Conservation (phyloP, 192 early-diverging fungal species). For the Linnemannia exigua region DNA sequence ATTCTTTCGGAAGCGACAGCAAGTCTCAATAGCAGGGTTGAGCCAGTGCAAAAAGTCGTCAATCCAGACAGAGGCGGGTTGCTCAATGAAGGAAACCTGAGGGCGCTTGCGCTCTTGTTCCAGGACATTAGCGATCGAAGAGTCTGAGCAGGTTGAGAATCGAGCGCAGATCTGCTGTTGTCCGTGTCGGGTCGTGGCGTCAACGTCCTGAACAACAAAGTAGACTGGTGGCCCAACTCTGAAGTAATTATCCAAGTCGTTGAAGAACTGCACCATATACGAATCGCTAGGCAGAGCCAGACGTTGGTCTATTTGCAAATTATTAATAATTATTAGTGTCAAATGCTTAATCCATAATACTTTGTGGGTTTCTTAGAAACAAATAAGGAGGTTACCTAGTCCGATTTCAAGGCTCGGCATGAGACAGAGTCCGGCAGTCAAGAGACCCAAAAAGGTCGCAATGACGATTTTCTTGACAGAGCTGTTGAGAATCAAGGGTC, state of each 20-base stretch:
- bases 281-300: constrained; percentile 74
- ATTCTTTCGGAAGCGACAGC: constrained; percentile 67
- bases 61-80: constrained; percentile 73
- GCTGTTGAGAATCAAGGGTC: constrained; percentile 63
- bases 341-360: not conserved
- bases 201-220: constrained; percentile 68
- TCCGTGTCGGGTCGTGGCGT: constrained; percentile 60
- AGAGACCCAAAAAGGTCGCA: constrained; percentile 65
- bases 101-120: constrained; percentile 77
- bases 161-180: constrained; percentile 71
- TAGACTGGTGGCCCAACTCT: constrained; percentile 76
- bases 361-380: not conserved
- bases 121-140: constrained; percentile 70
- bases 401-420: constrained; percentile 68
- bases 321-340: not conserved
- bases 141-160: constrained; percentile 65
- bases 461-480: constrained; percentile 61
- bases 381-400: constrained; percentile 45
- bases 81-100: constrained; percentile 70
- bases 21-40: constrained; percentile 67
- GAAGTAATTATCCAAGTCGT: constrained; percentile 72
- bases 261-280: constrained; percentile 75
- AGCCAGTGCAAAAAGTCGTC: constrained; percentile 78
- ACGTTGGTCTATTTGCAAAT: constrained; percentile 63
- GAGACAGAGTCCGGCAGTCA: constrained; percentile 60